These are phyloP conservation scores for Carex parvula DNA, from an alignment of 176 grass and related monocot genomes.

Conservation along the genomic window DNA sequence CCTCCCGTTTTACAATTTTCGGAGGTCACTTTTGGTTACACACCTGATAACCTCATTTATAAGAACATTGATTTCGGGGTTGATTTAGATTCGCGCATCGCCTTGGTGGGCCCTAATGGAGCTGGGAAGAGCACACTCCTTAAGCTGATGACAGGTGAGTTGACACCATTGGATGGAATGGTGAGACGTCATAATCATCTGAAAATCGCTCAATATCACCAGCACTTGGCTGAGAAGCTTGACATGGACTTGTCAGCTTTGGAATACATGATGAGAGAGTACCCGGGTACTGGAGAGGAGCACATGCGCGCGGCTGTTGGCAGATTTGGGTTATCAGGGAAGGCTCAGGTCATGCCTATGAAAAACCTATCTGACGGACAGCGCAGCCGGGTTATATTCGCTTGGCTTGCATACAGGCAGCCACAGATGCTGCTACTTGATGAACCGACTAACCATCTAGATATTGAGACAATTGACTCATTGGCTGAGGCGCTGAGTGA, in stretches of 20 bases:
- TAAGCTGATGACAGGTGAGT: conserved; percentile 89
- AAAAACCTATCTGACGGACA: conserved; percentile 86
- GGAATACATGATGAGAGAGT: conserved; percentile 81
- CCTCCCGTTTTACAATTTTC: conserved; percentile 88
- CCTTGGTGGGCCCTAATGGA: conserved; percentile 78
- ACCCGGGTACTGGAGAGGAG: conserved; percentile 88
- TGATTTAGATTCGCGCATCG: conserved; percentile 80
- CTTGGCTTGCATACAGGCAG: conserved; percentile 75
- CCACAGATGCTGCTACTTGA: conserved; percentile 73
- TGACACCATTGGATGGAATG: conserved; percentile 68
- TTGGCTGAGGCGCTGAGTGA: conserved; percentile 80
- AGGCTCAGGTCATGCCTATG: conserved; percentile 95
- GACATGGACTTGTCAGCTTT: conserved; percentile 73
- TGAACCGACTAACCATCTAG: conserved; percentile 88
- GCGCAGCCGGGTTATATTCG: conserved; percentile 72
- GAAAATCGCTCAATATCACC: conserved; percentile 79
- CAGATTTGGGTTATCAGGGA: conserved; percentile 66
- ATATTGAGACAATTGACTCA: conserved; percentile 88
- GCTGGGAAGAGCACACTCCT: conserved; percentile 90
- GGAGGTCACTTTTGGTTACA: conserved; percentile 86
- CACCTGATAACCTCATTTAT: conserved; percentile 70
- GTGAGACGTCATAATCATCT: conserved; percentile 93
- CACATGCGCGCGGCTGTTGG: conserved; percentile 75
- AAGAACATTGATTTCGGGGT: conserved; percentile 87
- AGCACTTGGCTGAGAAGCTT: conserved; percentile 79